phyloP scores from a whole-genome alignment of 768 basidiomycete species.

The Collybiopsis luxurians region DNA sequence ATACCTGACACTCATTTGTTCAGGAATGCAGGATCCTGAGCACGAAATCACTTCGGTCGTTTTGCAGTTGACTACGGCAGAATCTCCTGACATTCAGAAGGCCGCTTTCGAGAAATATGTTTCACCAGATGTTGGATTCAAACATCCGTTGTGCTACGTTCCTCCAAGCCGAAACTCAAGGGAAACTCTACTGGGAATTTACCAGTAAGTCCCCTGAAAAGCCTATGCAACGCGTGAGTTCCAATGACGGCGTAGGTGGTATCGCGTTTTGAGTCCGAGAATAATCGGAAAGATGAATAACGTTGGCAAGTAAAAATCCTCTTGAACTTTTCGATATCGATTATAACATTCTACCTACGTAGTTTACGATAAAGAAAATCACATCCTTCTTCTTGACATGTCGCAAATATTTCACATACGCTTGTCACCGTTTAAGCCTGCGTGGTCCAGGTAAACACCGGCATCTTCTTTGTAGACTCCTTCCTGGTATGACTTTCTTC shows the following conservation, averaged over 20 bases:
- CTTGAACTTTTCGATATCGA: neutral
- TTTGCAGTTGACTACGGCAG: slow-evolving; percentile 41
- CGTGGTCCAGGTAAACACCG: slow-evolving; percentile 40
- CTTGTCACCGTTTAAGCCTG: slow-evolving; percentile 40
- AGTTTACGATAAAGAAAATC: slow-evolving; percentile 48
- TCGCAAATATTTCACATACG: slow-evolving; percentile 54
- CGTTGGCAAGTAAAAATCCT: slow-evolving; percentile 43
- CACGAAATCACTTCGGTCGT: slow-evolving; percentile 47
- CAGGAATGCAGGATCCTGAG: slow-evolving; percentile 58
- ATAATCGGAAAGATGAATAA: slow-evolving; percentile 38
- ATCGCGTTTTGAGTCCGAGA: slow-evolving; percentile 57
- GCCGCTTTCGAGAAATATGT: slow-evolving; percentile 48
- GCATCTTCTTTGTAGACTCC: too few relatives aligned
- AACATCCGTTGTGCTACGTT: slow-evolving; percentile 57
- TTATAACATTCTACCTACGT: neutral
- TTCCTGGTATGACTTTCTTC: neutral
- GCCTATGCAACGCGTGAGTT: neutral
- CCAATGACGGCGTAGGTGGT: slow-evolving; percentile 42
- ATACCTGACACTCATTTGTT: too few relatives aligned
- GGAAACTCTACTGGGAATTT: slow-evolving; percentile 52
- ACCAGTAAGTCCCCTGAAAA: slow-evolving; percentile 37
- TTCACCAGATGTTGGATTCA: slow-evolving; percentile 52
- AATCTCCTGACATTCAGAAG: slow-evolving; percentile 49
- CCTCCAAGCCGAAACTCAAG: slow-evolving; percentile 46
- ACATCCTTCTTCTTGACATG: slow-evolving; percentile 48